Evolutionary conservation across 768 basidiomycete species (phyloP).

Genomic region (Boletus coccyginus): DNA sequence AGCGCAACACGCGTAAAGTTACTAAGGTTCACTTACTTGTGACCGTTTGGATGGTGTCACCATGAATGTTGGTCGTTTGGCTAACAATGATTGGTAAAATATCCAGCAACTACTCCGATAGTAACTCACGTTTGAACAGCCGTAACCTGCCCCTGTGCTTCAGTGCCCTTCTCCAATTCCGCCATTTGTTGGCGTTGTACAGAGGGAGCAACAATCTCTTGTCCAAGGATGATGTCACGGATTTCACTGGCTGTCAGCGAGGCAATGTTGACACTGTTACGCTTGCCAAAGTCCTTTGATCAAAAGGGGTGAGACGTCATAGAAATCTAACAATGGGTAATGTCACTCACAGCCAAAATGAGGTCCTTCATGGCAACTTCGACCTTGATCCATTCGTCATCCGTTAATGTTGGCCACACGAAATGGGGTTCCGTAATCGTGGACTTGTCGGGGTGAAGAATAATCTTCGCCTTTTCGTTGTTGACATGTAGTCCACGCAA

Average conservation of each 20-base stretch:
- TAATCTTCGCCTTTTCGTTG: slow-evolving; percentile 99
- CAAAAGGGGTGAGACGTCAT: slow-evolving; percentile 13
- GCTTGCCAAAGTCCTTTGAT: slow-evolving; percentile 90
- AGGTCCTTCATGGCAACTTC: slow-evolving; percentile 99
- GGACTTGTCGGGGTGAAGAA: slow-evolving; percentile 94
- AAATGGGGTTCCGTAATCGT: slow-evolving; percentile 98
- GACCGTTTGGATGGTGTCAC: slow-evolving; percentile 92
- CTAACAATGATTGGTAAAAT: slow-evolving; percentile 29
- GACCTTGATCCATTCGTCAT: slow-evolving; percentile 99
- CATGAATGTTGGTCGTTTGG: slow-evolving; percentile 97
- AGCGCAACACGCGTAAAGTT: not conserved
- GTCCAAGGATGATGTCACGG: slow-evolving; percentile 96
- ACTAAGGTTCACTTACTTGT: slow-evolving; percentile 61
- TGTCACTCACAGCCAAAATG: slow-evolving; percentile 68
- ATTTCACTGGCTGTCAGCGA: slow-evolving; percentile 96
- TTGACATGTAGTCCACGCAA: slow-evolving; percentile 98
- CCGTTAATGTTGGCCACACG: slow-evolving; percentile 90
- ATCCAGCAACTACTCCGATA: not conserved
- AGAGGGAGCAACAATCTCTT: slow-evolving; percentile 95
- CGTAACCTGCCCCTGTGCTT: slow-evolving; percentile 93
- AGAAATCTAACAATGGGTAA: not conserved
- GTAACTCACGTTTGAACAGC: slow-evolving; percentile 79
- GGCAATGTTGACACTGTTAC: slow-evolving; percentile 98
- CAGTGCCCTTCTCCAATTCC: slow-evolving; percentile 93
- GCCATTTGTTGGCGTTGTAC: slow-evolving; percentile 99